Percentiles rank a stretch among this genome's conserved stretches.
These are phyloP conservation scores for Aspergillus oerlinghausenensis DNA, from an alignment of 2,329 filamentous ascomycete species.

Conservation along the genomic window DNA sequence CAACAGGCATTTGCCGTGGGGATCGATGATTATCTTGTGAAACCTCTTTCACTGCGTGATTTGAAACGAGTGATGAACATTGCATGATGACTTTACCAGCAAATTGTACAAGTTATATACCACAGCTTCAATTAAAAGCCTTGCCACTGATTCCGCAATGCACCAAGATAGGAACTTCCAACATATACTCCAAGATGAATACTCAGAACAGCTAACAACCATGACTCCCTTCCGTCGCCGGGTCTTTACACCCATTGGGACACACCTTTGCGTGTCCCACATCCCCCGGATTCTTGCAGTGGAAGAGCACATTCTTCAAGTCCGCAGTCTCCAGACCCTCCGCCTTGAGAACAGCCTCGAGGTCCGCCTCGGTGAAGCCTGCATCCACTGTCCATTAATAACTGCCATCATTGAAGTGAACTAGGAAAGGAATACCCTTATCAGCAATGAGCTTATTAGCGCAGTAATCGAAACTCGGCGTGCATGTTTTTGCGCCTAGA, in stretches of 20 bases:
- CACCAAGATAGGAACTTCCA: not conserved
- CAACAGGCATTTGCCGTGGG: conserved; percentile 27
- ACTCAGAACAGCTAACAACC: conserved; percentile 2
- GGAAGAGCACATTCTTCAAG: conserved; percentile 28
- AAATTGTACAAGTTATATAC: not conserved
- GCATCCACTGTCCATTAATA: not conserved
- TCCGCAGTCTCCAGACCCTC: conserved; percentile 23
- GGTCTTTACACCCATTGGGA: conserved; percentile 22
- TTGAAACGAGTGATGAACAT: conserved; percentile 28
- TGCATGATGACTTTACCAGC: conserved; percentile 8
- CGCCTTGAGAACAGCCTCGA: conserved; percentile 24
- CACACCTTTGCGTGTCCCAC: conserved; percentile 31
- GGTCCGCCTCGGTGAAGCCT: conserved; percentile 28
- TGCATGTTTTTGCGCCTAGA: conserved; percentile 28
- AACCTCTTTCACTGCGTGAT: conserved; percentile 27
- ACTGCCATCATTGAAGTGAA: no score
- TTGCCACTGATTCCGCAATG: not conserved
- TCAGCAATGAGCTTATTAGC: conserved; percentile 23
- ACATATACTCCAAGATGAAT: not conserved
- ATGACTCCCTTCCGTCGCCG: conserved; percentile 27
- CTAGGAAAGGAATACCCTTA: conserved; percentile 19
- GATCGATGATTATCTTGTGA: conserved; percentile 29
- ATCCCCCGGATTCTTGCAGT: conserved; percentile 31
- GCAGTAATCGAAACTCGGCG: conserved; percentile 34
- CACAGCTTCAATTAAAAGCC: not conserved